Base-by-base conservation (phyloP, 83 land plant species). In the Picea engelmannii region DNA sequence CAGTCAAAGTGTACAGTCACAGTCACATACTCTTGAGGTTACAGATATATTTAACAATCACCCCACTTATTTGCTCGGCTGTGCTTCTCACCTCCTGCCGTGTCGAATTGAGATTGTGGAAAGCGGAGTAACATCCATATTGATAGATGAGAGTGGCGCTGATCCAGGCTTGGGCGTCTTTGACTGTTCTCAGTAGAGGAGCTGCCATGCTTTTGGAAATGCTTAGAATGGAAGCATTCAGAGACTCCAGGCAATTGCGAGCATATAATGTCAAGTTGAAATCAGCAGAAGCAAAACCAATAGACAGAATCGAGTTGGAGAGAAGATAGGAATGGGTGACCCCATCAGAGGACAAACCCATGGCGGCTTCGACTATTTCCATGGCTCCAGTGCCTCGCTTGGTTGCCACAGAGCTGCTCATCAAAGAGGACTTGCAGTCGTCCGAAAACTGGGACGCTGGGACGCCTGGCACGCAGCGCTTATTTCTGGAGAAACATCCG, bases 61-160 rank as follows among this genome's bases (percentile, higher is more conserved):
- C 38, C 15, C 62, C 5, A 47, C 62, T 63, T 21, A 82, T 77
- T 8, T 71, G 60, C 12, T 27, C 2, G 21, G 38, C 23, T 7
- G 62, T 52, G 24, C 55, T 5, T 4, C n/a, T 63, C 17, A 81
- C 35, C 7, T 69, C 74, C 1, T n/a, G n/a, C 4, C 0, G 35
- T 2, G 8, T 79, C 9, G 69, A 23, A 49, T 81, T 81, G 23
- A 78, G 11, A 27, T 1, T 0, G 1, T 0, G 31, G 1, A 27
- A 27, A 27, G 31, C 31, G 1, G 0, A 27, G 31, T 27, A 1
- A 27, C 31, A 27, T 0, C 1, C 31, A 27, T 27, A 27, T 27
- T 79, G 40, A 61, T 83, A 83, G 20, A 77, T 83, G 24, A 79
- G 81, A 1, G 85, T 66, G 5, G 82, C 82, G 47, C 77, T 83